A percentile compares a stretch with the other conserved stretches of the same genome.
Evolutionary conservation across 1,284 basidiomycete genomes (phyloP).

Genomic region (Xerocomus amazonicus): DNA sequence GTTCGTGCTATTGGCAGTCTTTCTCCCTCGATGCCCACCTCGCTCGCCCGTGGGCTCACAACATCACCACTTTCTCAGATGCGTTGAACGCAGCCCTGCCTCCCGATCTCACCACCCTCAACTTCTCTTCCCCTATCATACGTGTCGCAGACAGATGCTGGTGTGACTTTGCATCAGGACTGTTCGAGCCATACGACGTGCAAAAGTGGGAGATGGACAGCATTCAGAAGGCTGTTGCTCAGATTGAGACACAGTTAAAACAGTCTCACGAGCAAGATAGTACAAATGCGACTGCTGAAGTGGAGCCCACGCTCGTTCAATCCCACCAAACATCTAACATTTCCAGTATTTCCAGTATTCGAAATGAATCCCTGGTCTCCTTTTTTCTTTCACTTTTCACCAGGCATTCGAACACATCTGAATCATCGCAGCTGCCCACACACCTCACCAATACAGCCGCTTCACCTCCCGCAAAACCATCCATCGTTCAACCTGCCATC

Average conservation of each 20-base stretch:
- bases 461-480: slow-evolving; percentile 2
- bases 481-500: slow-evolving; percentile 2
- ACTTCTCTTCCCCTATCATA: slow-evolving; percentile 40
- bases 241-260: slow-evolving; percentile 44
- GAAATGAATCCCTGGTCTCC: slow-evolving; percentile 21
- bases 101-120: slow-evolving; percentile 33
- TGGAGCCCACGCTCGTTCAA: slow-evolving; percentile 6
- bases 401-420: slow-evolving; percentile 7
- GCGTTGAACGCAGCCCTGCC: slow-evolving; percentile 46
- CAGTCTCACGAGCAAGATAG: slow-evolving; percentile 12
- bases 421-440: background rate
- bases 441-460: background rate
- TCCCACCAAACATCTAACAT: slow-evolving; percentile 2
- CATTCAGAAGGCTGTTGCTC: slow-evolving; percentile 45
- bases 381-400: slow-evolving; percentile 24
- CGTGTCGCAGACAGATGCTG: slow-evolving; percentile 72
- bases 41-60: slow-evolving; percentile 58
- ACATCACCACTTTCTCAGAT: slow-evolving; percentile 66
- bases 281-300: slow-evolving; percentile 10
- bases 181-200: slow-evolving; percentile 73
- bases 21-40: slow-evolving; percentile 61
- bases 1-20: slow-evolving; percentile 83
- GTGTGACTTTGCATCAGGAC: slow-evolving; percentile 63
- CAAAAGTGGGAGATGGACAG: slow-evolving; percentile 67
- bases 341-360: slow-evolving; percentile 1